Conservation (phyloP, 352 stramenopile genomes). For the Globisporangium ultimum region DNA sequence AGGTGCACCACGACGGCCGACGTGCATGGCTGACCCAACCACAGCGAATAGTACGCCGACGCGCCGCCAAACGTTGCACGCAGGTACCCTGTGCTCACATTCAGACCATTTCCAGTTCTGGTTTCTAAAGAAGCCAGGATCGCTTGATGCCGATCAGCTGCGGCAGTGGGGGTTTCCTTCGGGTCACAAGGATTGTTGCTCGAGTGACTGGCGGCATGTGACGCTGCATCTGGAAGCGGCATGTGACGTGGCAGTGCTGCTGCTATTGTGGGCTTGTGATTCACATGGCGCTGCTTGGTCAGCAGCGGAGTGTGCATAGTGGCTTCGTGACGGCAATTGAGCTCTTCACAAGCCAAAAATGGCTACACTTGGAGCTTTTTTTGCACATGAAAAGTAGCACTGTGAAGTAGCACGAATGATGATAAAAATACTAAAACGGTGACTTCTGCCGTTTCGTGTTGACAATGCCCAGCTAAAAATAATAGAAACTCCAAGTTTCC, state of each 20-base stretch:
- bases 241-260: not conserved
- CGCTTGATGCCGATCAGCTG: too few relatives aligned
- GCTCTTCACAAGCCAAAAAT: not conserved
- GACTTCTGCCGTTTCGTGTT: not conserved
- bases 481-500: not conserved
- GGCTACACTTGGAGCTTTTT: not conserved
- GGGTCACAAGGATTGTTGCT: not conserved
- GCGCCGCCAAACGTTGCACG: slow-evolving; percentile 53
- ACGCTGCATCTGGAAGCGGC: not conserved
- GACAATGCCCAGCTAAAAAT: not conserved
- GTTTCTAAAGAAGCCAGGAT: not conserved
- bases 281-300: too few relatives aligned
- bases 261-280: not conserved
- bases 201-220: not conserved
- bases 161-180: too few relatives aligned
- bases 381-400: not conserved
- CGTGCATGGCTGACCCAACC: slow-evolving; percentile 47
- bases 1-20: slow-evolving; percentile 73
- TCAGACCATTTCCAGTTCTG: slow-evolving; percentile 7
- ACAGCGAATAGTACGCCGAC: slow-evolving; percentile 54
- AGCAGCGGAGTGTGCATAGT: not conserved
- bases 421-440: not conserved
- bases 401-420: not conserved
- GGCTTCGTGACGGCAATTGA: too few relatives aligned
- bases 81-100: slow-evolving; percentile 49